Evolutionary conservation across 192 early-diverging fungal genomes (phyloP), one percentile per base, ranked within the genome.

Genomic region (Radiomyces spectabilis): DNA sequence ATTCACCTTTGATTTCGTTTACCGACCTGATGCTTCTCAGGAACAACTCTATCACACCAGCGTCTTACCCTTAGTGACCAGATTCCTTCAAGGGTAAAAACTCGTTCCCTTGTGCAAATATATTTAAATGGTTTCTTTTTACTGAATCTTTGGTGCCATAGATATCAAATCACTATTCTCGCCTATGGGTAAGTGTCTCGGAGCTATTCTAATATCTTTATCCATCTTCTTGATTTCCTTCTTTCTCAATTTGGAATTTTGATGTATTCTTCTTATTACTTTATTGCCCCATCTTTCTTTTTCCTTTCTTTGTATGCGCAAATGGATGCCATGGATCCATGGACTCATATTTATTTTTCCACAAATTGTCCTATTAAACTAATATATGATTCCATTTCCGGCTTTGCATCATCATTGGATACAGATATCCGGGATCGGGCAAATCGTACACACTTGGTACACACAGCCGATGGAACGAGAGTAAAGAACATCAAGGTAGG

Each of bases 111-210:
- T n/a, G n/a, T n/a, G n/a, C n/a, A 30, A 24, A 27, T 16, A n/a
- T 15, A 15, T 39, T n/a, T 18, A 34, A 50, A n/a, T 40, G 39
- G 21, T 40, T 18, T 7, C 21, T 18, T 18, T 40, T 37, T 37
- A 40, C 21, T 40, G 8, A n/a, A n/a, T n/a, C n/a, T 40, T 37
- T 40, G 8, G 15, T 40, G 8, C 12, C 27, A n/a, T 54, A 79
- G 93, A 8, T 87, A 85, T 64, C 95, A 95, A 72, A 85, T 79
- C 33, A 95, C 95, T 1, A 83, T 97, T 44, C 74, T 97, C n/a
- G 93, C 93, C 29, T 87, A 87, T 63, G 87, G 89, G 74, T 79
- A 76, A 56, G 51, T 52, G 43, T 42, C 41, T 22, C n/a, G 18
- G 33, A n/a, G n/a, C n/a, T n/a, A n/a, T n/a, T n/a, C n/a, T n/a